Evolutionary conservation across 331 rosid species (phyloP).

Genomic region (Ulmus americana): DNA sequence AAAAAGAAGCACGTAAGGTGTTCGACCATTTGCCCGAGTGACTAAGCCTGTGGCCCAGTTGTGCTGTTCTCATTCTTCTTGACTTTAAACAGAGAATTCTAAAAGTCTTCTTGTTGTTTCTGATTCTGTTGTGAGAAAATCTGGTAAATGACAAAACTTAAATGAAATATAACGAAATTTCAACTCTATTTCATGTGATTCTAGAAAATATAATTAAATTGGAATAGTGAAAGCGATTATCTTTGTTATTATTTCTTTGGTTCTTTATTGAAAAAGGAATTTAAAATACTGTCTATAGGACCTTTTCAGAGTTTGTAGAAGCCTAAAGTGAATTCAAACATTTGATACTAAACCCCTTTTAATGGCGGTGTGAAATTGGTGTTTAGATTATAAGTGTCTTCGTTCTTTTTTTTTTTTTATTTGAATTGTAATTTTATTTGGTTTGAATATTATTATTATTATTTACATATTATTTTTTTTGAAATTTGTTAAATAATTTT

Average conservation of each 20-base stretch:
- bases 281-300: background rate
- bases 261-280: conserved; percentile 1
- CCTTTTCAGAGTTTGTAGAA: background rate
- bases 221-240: background rate
- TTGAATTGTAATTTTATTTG: too few species aligned
- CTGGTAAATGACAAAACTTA: conserved; percentile 1
- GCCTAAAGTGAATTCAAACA: too few species aligned
- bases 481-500: too few species aligned
- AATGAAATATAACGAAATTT: background rate
- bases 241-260: background rate
- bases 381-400: too few species aligned
- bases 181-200: background rate
- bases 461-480: too few species aligned
- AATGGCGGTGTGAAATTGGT: too few species aligned
- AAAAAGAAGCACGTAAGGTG: conserved; percentile 13
- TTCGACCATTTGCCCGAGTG: too few species aligned
- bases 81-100: background rate
- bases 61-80: background rate
- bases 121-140: background rate
- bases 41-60: too few species aligned
- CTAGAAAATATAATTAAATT: background rate
- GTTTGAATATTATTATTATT: too few species aligned
- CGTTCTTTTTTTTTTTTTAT: too few species aligned
- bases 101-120: background rate
- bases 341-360: too few species aligned